Evolutionary conservation across 2,329 filamentous ascomycete species (phyloP).

Genomic region (Exophiala xenobiotica): DNA sequence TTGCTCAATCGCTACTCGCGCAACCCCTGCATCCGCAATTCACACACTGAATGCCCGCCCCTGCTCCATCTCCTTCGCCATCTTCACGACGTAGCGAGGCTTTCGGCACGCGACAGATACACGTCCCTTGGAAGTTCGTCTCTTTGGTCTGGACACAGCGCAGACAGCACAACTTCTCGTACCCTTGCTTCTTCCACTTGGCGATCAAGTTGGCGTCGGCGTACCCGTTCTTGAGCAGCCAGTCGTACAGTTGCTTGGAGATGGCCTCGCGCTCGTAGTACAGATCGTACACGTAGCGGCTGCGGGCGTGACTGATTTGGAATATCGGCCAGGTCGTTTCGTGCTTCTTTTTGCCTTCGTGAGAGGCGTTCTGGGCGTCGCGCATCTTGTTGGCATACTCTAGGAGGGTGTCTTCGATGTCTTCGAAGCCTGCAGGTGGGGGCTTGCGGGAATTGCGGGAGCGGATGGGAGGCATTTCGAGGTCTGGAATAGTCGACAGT

Average conservation of each 20-base stretch:
- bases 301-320: constrained; percentile 79
- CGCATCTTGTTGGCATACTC: constrained; percentile 70
- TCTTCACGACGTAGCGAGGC: constrained; percentile 80
- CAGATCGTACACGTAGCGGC: constrained; percentile 91
- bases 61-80: constrained; percentile 21
- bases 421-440: constrained; percentile 65
- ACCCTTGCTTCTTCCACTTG: constrained; percentile 99
- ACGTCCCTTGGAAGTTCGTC: constrained; percentile 97
- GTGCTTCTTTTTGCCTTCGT: constrained; percentile 77
- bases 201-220: constrained; percentile 94
- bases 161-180: constrained; percentile 96
- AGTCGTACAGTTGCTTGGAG: constrained; percentile 87
- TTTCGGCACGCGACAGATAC: constrained; percentile 91
- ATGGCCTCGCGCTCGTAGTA: constrained; percentile 99
- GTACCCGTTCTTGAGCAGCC: constrained; percentile 93
- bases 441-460: constrained; percentile 59
- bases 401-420: constrained; percentile 66
- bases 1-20: constrained; percentile 79
- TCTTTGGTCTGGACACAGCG: constrained; percentile 99
- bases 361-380: constrained; percentile 82
- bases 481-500: background rate
- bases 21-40: constrained; percentile 93
- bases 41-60: constrained; percentile 74
- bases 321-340: constrained; percentile 97
- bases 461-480: constrained; percentile 60